Conservation (phyloP, 2,329 filamentous ascomycete species). For the Zasmidium citrigriseum region DNA sequence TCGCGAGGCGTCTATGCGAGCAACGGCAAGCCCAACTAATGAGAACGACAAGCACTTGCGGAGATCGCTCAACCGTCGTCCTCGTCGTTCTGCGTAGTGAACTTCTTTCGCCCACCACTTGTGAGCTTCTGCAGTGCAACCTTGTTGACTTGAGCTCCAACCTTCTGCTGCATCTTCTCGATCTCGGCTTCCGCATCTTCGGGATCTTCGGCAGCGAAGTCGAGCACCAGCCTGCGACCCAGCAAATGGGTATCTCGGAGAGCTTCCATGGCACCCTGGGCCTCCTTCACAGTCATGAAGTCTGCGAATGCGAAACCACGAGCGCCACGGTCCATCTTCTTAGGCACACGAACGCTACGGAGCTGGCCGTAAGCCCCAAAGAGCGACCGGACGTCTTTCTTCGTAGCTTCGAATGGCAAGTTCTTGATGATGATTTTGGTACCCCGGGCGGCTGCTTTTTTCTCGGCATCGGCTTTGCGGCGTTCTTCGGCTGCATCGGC, state of each 20-base stretch:
- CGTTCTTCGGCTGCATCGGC: conserved; percentile 85
- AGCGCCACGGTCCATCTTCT: conserved; percentile 86
- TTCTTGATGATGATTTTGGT: conserved; percentile 99
- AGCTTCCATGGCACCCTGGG: conserved; percentile 85
- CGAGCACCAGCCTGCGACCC: conserved; percentile 83
- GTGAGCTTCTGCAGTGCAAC: conserved; percentile 87
- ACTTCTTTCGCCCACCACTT: conserved; percentile 79
- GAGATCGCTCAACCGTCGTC: conserved; percentile 14
- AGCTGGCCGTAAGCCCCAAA: conserved; percentile 91
- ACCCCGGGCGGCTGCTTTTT: conserved; percentile 72
- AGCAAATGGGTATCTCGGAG: conserved; percentile 91
- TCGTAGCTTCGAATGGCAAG: conserved; percentile 90
- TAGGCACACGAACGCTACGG: conserved; percentile 87
- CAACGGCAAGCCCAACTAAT: neutral
- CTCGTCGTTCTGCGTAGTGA: conserved; percentile 52
- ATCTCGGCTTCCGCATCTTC: conserved; percentile 95
- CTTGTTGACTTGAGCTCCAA: conserved; percentile 85
- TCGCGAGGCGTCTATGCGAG: neutral
- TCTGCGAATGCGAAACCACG: conserved; percentile 97
- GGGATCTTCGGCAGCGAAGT: conserved; percentile 86
- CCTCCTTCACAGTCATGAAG: conserved; percentile 88
- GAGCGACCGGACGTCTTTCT: conserved; percentile 84
- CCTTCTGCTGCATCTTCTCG: conserved; percentile 94
- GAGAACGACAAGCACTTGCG: neutral
- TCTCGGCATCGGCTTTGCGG: conserved; percentile 77